Evolutionary conservation across 2,329 filamentous ascomycete species (phyloP).

Genomic region (Plenodomus biglobosus): DNA sequence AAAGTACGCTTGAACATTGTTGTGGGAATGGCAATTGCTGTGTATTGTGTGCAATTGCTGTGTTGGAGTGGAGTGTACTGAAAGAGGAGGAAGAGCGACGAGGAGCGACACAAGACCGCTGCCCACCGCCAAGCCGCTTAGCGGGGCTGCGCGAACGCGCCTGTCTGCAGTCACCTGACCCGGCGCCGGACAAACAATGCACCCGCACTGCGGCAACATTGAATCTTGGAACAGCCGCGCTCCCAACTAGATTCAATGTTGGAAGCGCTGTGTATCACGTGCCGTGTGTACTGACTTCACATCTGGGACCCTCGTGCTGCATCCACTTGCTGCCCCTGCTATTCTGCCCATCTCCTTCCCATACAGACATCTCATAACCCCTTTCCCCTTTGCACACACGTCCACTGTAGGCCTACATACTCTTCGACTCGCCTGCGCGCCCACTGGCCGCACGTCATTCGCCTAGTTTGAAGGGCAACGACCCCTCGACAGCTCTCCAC

Average conservation of each 20-base stretch:
- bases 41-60: constrained; percentile 10
- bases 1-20: constrained; percentile 23
- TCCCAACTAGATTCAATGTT: too few species aligned
- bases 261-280: constrained; percentile 3
- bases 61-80: constrained; percentile 10
- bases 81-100: constrained; percentile 7
- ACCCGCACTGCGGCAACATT: background rate
- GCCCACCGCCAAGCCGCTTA: background rate
- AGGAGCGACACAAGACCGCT: background rate
- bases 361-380: background rate
- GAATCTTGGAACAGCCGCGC: too few species aligned
- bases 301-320: background rate
- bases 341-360: background rate
- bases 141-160: constrained; percentile 1
- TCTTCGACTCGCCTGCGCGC: constrained; percentile 5
- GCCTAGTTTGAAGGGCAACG: constrained; percentile 42
- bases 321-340: background rate
- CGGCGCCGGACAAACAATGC: constrained; percentile 6
- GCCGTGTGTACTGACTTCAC: constrained; percentile 16
- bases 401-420: background rate
- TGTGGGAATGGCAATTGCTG: constrained; percentile 2
- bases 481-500: constrained; percentile 37
- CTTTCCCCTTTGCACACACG: background rate
- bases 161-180: constrained; percentile 2
- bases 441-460: constrained; percentile 39